phyloP scores from a whole-genome alignment of 495 filamentous ascomycete species.

The Lepraria neglecta region DNA sequence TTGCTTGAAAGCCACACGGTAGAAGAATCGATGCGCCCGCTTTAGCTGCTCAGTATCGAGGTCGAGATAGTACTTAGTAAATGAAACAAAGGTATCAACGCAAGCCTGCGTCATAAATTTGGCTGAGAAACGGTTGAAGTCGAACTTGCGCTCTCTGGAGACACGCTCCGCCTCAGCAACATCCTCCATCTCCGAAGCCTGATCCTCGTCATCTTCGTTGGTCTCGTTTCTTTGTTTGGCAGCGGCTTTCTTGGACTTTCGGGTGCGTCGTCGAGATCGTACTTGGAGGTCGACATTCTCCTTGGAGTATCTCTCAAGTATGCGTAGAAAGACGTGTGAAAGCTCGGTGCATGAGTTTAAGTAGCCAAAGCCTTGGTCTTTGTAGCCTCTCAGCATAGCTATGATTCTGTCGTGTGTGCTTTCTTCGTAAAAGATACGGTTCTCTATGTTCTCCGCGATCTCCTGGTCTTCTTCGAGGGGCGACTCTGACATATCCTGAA shows the following conservation, averaged over 20 bases:
- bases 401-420: conserved; percentile 82
- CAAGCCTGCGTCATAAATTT: conserved; percentile 79
- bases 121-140: conserved; percentile 75
- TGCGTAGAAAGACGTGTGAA: conserved; percentile 80
- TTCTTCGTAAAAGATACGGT: conserved; percentile 96
- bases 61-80: conserved; percentile 75
- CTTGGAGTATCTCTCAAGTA: conserved; percentile 89
- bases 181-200: conserved; percentile 71
- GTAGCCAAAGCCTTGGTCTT: conserved; percentile 89
- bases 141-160: conserved; percentile 81
- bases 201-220: conserved; percentile 40
- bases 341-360: conserved; percentile 90
- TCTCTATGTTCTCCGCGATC: conserved; percentile 95
- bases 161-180: conserved; percentile 58
- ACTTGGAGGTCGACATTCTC: conserved; percentile 91
- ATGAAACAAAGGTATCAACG: conserved; percentile 80
- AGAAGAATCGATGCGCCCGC: conserved; percentile 89
- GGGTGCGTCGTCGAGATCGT: conserved; percentile 63
- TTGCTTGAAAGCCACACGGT: conserved; percentile 89
- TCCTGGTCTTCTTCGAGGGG: conserved; percentile 89
- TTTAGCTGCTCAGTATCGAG: conserved; percentile 79
- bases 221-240: conserved; percentile 31
- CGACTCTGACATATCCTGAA: conserved; percentile 87
- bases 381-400: conserved; percentile 71
- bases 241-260: conserved; percentile 60